Conservation (phyloP, 2,329 filamentous ascomycete species). For the Mycogone perniciosa region DNA sequence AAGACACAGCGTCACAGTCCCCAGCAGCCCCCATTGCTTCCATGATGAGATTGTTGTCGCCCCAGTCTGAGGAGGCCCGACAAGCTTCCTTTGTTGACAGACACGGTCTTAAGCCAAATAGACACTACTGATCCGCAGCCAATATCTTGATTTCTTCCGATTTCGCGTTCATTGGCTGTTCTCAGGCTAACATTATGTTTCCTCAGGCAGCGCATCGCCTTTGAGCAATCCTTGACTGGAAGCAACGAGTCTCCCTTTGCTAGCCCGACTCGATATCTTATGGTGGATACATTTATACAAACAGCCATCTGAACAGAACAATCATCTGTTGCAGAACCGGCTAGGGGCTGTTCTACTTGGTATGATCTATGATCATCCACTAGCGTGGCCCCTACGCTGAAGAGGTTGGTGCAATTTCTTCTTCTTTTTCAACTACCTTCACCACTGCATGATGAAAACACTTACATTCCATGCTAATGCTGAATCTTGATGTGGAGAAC, state of each 20-base stretch:
- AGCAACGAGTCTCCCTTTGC: neutral
- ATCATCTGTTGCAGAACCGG: neutral
- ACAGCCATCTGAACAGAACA: too few species aligned
- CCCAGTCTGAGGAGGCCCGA: slow-evolving; percentile 44
- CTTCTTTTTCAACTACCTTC: slow-evolving; percentile 5
- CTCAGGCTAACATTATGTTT: slow-evolving; percentile 17
- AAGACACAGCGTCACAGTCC: neutral
- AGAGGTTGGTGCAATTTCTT: slow-evolving; percentile 25
- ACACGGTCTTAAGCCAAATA: slow-evolving; percentile 53
- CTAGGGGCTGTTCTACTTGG: neutral
- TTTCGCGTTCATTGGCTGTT: neutral
- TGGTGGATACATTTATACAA: slow-evolving; percentile 31
- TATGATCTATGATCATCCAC: neutral
- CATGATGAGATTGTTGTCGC: slow-evolving; percentile 44
- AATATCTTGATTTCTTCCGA: slow-evolving; percentile 11
- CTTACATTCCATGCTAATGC: slow-evolving; percentile 73
- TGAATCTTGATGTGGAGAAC: slow-evolving; percentile 62
- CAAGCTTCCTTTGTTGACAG: slow-evolving; percentile 43
- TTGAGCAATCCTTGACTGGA: slow-evolving; percentile 1
- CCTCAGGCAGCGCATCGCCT: neutral
- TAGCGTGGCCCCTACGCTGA: neutral
- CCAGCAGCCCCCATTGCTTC: slow-evolving; percentile 9
- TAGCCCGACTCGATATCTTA: slow-evolving; percentile 26
- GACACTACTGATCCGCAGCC: slow-evolving; percentile 40
- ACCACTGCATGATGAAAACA: slow-evolving; percentile 55